phyloP scores from a whole-genome alignment of 2,329 filamentous ascomycete species.

The Trichoderma arundinaceum region DNA sequence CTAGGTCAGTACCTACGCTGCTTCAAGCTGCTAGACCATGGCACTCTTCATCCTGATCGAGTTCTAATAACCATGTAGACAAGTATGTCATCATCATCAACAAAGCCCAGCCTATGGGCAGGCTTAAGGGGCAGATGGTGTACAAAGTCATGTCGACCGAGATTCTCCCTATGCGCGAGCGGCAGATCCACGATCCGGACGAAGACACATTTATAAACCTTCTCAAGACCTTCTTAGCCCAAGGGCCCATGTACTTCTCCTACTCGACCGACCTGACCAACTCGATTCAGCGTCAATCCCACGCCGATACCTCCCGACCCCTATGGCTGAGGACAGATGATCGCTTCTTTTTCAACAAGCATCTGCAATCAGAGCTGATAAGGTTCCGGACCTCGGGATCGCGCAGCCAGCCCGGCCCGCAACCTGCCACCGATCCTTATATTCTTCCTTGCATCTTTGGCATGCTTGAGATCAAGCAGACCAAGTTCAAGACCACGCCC shows the following conservation, averaged over 20 bases:
- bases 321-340: constrained; percentile 94
- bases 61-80: constrained; percentile 55
- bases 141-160: constrained; percentile 93
- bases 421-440: constrained; percentile 83
- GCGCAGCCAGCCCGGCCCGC: constrained; percentile 69
- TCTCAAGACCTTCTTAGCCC: constrained; percentile 80
- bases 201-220: constrained; percentile 89
- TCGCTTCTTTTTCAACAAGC: constrained; percentile 98
- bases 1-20: constrained; percentile 68
- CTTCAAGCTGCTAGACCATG: background rate
- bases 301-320: constrained; percentile 71
- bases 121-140: constrained; percentile 93
- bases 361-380: constrained; percentile 88
- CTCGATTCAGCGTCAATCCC: constrained; percentile 91
- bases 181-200: constrained; percentile 87
- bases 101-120: constrained; percentile 88
- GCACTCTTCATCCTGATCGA: background rate
- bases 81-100: constrained; percentile 98
- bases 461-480: constrained; percentile 89
- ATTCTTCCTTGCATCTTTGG: constrained; percentile 96
- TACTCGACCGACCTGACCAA: constrained; percentile 97
- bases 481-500: constrained; percentile 81
- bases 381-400: constrained; percentile 75
- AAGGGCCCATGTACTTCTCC: constrained; percentile 94
- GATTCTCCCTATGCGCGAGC: constrained; percentile 90